Percentiles rank a stretch among this genome's conserved stretches.
Evolutionary conservation across 257 asterid genomes (phyloP).

Genomic region (Salvia rosmarinus): DNA sequence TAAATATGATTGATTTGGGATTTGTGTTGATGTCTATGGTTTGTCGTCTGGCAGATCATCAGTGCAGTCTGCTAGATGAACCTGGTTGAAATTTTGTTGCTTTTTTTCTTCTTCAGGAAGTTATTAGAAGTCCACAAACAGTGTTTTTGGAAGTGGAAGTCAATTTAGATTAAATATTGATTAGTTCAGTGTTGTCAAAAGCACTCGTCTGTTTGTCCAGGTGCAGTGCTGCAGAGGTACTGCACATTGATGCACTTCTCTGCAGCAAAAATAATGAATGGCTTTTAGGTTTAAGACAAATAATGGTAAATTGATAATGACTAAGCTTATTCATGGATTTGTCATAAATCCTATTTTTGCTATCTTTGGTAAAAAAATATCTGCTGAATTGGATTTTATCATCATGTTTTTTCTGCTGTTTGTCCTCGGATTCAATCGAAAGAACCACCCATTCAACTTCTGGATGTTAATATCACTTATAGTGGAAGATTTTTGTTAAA

Average conservation of each 20-base stretch:
- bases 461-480: neutral
- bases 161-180: neutral
- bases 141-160: neutral
- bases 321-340: neutral
- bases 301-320: neutral
- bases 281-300: neutral
- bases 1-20: conserved; percentile 4
- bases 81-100: conserved; percentile 4
- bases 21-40: neutral
- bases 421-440: neutral
- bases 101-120: neutral
- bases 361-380: neutral
- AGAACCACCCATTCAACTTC: neutral
- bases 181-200: neutral
- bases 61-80: conserved; percentile 11
- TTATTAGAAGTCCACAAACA: neutral
- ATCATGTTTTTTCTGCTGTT: neutral
- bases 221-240: neutral
- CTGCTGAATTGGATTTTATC: neutral
- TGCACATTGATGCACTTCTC: neutral
- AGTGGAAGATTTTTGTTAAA: neutral
- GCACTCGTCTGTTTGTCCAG: neutral
- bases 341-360: neutral
- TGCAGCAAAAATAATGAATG: neutral
- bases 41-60: neutral